Conservation (phyloP, 768 basidiomycete species). For the Leccinum sublutescens region DNA sequence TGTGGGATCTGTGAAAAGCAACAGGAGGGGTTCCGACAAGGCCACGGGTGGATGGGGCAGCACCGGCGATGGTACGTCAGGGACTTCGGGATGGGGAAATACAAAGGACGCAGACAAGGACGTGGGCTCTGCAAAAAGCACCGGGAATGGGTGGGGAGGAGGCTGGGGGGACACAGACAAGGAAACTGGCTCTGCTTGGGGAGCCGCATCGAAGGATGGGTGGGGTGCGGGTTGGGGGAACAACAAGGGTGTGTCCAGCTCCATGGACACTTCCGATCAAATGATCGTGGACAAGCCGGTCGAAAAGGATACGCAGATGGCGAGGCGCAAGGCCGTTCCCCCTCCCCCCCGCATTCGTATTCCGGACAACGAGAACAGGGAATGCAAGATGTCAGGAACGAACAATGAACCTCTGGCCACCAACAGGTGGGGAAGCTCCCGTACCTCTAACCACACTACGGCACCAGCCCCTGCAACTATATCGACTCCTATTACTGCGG, state of each 20-base stretch:
- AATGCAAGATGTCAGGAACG: constrained; percentile 21
- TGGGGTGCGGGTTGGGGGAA: constrained; percentile 10
- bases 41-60: not conserved
- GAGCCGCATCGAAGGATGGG: not conserved
- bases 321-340: constrained; percentile 10
- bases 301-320: constrained; percentile 3
- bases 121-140: not conserved
- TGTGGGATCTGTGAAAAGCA: not conserved
- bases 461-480: constrained; percentile 7
- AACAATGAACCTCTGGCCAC: constrained; percentile 21
- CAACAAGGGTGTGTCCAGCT: not conserved
- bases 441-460: constrained; percentile 1
- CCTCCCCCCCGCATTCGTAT: constrained; percentile 29
- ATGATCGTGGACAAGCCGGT: constrained; percentile 8
- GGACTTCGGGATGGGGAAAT: not conserved
- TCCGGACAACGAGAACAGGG: constrained; percentile 16
- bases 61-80: not conserved
- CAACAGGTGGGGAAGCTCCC: constrained; percentile 16
- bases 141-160: not conserved
- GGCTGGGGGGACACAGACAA: constrained; percentile 1
- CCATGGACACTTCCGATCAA: constrained; percentile 8
- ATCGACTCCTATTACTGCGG: constrained; percentile 11
- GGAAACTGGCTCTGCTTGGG: not conserved
- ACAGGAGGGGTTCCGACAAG: not conserved
- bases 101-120: not conserved